Percentiles rank a stretch among this genome's conserved stretches.
Conservation (phyloP, 352 stramenopile species). For the Aphanomyces euteiches region DNA sequence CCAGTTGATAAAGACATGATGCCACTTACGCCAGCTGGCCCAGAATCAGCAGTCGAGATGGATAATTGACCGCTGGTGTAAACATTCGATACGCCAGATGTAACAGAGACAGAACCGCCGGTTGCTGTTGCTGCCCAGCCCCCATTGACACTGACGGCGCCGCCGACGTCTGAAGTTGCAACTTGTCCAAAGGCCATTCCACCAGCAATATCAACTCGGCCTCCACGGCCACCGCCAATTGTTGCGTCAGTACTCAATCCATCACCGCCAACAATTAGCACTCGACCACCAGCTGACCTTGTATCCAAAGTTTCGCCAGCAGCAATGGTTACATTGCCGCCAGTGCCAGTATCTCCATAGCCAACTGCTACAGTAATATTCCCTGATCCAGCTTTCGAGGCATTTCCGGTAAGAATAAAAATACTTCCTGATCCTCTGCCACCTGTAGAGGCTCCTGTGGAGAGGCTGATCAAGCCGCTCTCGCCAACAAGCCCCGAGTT, state of each 20-base stretch:
- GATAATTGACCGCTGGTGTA: conserved; percentile 47
- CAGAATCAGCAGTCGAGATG: conserved; percentile 40
- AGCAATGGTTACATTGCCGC: conserved; percentile 46
- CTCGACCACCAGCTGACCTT: conserved; percentile 39
- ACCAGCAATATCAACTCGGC: conserved; percentile 46
- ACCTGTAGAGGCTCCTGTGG: conserved; percentile 43
- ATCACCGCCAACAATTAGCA: conserved; percentile 38
- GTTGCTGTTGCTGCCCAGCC: conserved; percentile 40
- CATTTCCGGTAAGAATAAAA: conserved; percentile 53
- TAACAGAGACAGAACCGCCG: conserved; percentile 46
- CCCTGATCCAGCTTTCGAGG: conserved; percentile 47
- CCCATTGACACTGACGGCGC: conserved; percentile 40
- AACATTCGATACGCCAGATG: conserved; percentile 39
- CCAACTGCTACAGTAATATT: conserved; percentile 58
- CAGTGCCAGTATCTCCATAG: conserved; percentile 43
- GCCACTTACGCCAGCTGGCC: conserved; percentile 37
- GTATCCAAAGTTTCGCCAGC: conserved; percentile 40
- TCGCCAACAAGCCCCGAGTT: not conserved
- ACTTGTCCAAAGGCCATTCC: conserved; percentile 46
- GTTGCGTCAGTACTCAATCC: conserved; percentile 36
- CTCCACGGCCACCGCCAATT: conserved; percentile 48
- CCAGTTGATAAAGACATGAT: conserved; percentile 41
- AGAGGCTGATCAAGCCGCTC: conserved; percentile 5
- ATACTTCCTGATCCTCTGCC: conserved; percentile 59
- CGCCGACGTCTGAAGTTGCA: conserved; percentile 40